These are phyloP conservation scores for Venturiaceae sp. DNA, from an alignment of 2,329 filamentous ascomycete genomes.

Conservation along the genomic window DNA sequence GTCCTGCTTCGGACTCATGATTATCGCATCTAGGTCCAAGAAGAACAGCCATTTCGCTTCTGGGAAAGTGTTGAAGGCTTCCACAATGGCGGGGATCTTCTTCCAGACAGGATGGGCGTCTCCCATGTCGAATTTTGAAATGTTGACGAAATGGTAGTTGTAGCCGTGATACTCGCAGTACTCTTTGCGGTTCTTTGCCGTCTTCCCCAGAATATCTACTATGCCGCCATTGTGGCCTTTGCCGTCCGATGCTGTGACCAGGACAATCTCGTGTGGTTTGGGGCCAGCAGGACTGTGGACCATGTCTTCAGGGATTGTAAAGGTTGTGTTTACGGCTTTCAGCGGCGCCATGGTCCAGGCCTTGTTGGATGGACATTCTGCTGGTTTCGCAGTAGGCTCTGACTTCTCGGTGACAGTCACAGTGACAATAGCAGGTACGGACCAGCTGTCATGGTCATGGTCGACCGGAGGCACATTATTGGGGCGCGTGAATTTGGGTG, in stretches of 20 bases:
- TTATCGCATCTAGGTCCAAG: constrained; percentile 30
- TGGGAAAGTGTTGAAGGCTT: constrained; percentile 27
- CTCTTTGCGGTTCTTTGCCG: constrained; percentile 23
- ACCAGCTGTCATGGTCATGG: neutral
- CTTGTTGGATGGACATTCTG: neutral
- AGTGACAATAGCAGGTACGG: neutral
- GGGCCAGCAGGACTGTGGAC: constrained; percentile 20
- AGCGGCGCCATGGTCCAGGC: constrained; percentile 1
- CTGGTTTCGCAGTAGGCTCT: neutral
- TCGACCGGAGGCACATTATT: neutral
- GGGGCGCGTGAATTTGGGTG: neutral
- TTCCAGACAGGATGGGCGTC: constrained; percentile 26
- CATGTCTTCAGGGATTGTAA: constrained; percentile 20
- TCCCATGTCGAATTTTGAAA: constrained; percentile 27
- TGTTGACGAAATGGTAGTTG: constrained; percentile 29
- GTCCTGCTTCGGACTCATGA: constrained; percentile 26
- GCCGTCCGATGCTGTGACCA: constrained; percentile 31
- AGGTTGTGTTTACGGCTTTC: constrained; percentile 8
- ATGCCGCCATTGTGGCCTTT: constrained; percentile 31
- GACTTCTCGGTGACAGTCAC: neutral
- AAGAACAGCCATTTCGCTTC: constrained; percentile 31
- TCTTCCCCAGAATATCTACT: constrained; percentile 23
- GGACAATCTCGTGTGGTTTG: constrained; percentile 23
- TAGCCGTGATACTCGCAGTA: constrained; percentile 28
- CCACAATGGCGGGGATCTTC: constrained; percentile 30